These are phyloP conservation scores for Fomitopsis pinicola DNA, from an alignment of 1,284 basidiomycete genomes.

Conservation along the genomic window DNA sequence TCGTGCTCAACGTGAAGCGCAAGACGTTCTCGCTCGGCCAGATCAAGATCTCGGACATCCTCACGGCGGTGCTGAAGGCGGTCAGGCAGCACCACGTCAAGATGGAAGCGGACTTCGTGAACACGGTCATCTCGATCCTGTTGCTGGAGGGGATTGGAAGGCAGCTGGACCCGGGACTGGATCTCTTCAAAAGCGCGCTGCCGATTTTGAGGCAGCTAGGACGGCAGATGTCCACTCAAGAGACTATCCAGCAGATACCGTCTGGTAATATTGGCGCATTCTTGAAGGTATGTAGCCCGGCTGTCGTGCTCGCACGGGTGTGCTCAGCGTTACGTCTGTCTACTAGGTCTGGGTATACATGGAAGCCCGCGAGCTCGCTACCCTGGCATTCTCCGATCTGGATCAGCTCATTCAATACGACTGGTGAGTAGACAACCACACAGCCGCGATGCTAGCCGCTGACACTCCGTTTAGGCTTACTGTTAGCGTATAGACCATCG, in stretches of 20 bases:
- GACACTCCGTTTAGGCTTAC: slow-evolving; percentile 23
- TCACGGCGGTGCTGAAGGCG: slow-evolving; percentile 84
- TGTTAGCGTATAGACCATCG: slow-evolving; percentile 20
- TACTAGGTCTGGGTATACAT: slow-evolving; percentile 84
- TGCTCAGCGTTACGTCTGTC: no score
- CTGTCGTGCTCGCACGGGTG: background rate
- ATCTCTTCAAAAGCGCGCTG: slow-evolving; percentile 89
- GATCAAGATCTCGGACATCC: slow-evolving; percentile 93
- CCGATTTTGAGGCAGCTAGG: slow-evolving; percentile 90
- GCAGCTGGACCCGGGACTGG: slow-evolving; percentile 88
- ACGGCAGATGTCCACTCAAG: slow-evolving; percentile 80
- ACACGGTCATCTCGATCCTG: slow-evolving; percentile 94
- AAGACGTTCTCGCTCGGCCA: slow-evolving; percentile 96
- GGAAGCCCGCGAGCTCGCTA: slow-evolving; percentile 85
- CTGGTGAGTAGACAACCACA: slow-evolving; percentile 44
- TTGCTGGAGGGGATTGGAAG: slow-evolving; percentile 95
- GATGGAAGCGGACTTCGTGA: slow-evolving; percentile 98
- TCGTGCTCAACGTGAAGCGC: slow-evolving; percentile 89
- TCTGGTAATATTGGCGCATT: slow-evolving; percentile 75
- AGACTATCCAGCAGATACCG: slow-evolving; percentile 61
- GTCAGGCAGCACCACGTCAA: slow-evolving; percentile 95
- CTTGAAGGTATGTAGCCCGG: slow-evolving; percentile 60
- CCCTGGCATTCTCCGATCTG: slow-evolving; percentile 68
- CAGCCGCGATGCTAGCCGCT: background rate
- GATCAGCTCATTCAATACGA: slow-evolving; percentile 80